Evolutionary conservation across 2,329 filamentous ascomycete species (phyloP).

Genomic region (Monilinia aucupariae): DNA sequence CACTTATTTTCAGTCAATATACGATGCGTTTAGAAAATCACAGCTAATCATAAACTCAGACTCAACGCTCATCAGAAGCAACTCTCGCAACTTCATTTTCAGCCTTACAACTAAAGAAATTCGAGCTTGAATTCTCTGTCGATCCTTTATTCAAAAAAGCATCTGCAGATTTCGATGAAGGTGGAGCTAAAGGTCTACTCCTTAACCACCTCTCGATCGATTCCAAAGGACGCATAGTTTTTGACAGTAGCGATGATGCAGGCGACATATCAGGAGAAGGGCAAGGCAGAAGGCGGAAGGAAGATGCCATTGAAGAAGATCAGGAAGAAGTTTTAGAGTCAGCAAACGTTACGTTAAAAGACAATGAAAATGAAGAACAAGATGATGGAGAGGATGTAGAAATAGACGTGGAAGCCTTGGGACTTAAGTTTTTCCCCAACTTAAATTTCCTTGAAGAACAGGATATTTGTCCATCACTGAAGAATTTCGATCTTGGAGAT

Average conservation of each 20-base stretch:
- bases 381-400: slow-evolving; percentile 56
- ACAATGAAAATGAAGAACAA: slow-evolving; percentile 42
- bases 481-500: slow-evolving; percentile 86
- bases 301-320: slow-evolving; percentile 58
- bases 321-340: slow-evolving; percentile 40
- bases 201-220: slow-evolving; percentile 98
- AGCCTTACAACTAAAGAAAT: slow-evolving; percentile 88
- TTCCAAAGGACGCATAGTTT: slow-evolving; percentile 84
- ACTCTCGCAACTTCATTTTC: slow-evolving; percentile 86
- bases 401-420: slow-evolving; percentile 72
- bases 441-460: slow-evolving; percentile 71
- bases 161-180: slow-evolving; percentile 96
- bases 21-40: background rate
- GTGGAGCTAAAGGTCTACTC: slow-evolving; percentile 88
- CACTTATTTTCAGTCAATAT: background rate
- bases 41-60: slow-evolving; percentile 36
- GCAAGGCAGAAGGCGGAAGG: slow-evolving; percentile 38
- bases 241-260: slow-evolving; percentile 92
- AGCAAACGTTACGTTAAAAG: slow-evolving; percentile 35
- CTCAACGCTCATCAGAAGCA: slow-evolving; percentile 80
- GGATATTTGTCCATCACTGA: slow-evolving; percentile 91
- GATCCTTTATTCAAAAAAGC: slow-evolving; percentile 99
- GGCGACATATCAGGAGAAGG: slow-evolving; percentile 45
- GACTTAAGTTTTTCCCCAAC: slow-evolving; percentile 79
- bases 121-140: slow-evolving; percentile 93